Percentiles rank a stretch among this genome's conserved stretches.
Evolutionary conservation across 2,329 filamentous ascomycete genomes (phyloP).

Genomic region (Tolypocladium tundrense): DNA sequence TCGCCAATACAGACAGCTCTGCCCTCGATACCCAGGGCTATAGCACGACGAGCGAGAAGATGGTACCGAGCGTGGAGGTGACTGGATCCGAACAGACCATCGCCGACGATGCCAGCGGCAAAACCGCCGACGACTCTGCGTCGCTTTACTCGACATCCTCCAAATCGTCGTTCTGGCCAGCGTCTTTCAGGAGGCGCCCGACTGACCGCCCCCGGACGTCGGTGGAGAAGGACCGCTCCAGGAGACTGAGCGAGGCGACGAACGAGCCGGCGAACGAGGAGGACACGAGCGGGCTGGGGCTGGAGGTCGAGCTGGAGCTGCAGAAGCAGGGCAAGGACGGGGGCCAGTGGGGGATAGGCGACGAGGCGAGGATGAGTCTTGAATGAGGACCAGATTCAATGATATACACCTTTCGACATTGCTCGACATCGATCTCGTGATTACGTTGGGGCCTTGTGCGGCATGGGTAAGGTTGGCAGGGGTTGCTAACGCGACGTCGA

Average conservation of each 20-base stretch:
- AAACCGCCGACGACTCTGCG: conserved; percentile 28
- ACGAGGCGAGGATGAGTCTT: conserved; percentile 75
- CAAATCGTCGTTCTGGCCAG: conserved; percentile 31
- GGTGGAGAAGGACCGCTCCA: conserved; percentile 23
- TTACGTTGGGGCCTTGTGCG: not conserved
- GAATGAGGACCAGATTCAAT: conserved; percentile 37
- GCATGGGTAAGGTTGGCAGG: not conserved
- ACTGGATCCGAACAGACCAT: conserved; percentile 11
- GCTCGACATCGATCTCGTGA: not conserved
- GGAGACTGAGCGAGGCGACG: conserved; percentile 31
- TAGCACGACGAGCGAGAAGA: conserved; percentile 26
- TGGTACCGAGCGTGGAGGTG: conserved; percentile 17
- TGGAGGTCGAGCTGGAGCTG: conserved; percentile 39
- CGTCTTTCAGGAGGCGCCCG: conserved; percentile 27
- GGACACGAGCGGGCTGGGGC: conserved; percentile 28
- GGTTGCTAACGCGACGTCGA: not conserved
- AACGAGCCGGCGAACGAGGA: conserved; percentile 34
- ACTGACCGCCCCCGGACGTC: conserved; percentile 22
- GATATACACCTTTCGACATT: not conserved
- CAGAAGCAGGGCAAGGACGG: conserved; percentile 44
- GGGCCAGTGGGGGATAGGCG: conserved; percentile 66
- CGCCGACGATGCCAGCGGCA: conserved; percentile 17
- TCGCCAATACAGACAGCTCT: conserved; percentile 12
- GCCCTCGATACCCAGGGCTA: conserved; percentile 18
- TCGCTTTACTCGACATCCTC: conserved; percentile 40